These are phyloP conservation scores for Penicillium desertorum DNA, from an alignment of 495 filamentous ascomycete species.

Conservation along the genomic window DNA sequence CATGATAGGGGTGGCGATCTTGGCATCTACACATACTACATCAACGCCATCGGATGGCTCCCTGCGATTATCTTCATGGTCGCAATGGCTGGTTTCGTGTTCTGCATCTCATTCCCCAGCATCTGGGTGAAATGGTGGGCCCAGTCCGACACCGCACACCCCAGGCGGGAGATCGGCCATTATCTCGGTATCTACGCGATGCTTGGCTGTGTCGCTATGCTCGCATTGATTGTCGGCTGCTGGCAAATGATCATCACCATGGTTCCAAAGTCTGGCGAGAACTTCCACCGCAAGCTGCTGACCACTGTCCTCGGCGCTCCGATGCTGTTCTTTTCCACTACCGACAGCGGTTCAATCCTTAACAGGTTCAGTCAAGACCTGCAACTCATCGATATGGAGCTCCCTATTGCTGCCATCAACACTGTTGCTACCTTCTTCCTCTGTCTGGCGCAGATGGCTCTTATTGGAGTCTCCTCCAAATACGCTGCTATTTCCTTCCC, in stretches of 20 bases:
- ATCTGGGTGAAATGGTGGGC: constrained; percentile 61
- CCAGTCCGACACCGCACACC: constrained; percentile 39
- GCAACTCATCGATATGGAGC: constrained; percentile 58
- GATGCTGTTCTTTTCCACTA: constrained; percentile 49
- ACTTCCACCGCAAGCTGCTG: constrained; percentile 50
- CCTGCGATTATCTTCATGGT: constrained; percentile 46
- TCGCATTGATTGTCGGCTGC: constrained; percentile 44
- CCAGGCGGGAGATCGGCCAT: constrained; percentile 45
- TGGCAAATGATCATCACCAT: constrained; percentile 57
- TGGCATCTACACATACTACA: constrained; percentile 60
- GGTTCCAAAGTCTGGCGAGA: constrained; percentile 52
- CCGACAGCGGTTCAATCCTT: constrained; percentile 46
- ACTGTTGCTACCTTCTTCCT: constrained; percentile 48
- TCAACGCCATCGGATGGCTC: constrained; percentile 50
- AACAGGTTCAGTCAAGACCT: constrained; percentile 64
- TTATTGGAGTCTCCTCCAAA: constrained; percentile 49
- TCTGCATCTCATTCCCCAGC: constrained; percentile 49
- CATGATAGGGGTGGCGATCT: constrained; percentile 52
- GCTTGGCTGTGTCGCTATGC: constrained; percentile 46
- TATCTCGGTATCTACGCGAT: constrained; percentile 58
- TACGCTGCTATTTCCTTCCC: constrained; percentile 55
- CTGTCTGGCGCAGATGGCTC: constrained; percentile 49
- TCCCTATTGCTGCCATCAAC: constrained; percentile 50
- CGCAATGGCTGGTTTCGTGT: constrained; percentile 42
- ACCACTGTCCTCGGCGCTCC: constrained; percentile 51